Conservation (phyloP, 2,329 filamentous ascomycete species). For the Aspergillus neotritici region DNA sequence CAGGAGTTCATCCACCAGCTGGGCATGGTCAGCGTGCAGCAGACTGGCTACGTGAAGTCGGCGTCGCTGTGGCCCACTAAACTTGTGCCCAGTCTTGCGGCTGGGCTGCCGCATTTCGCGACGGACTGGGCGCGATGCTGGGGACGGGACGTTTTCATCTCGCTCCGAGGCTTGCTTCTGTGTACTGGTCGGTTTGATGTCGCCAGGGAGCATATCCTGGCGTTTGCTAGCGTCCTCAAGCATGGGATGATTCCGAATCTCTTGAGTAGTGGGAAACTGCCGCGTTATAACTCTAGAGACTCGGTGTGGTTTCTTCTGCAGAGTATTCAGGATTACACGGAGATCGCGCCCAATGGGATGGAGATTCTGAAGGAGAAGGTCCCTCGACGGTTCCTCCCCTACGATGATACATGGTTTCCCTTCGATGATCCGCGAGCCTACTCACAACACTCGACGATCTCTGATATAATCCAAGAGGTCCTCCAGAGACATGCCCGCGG, state of each 20-base stretch:
- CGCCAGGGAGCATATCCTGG: conserved; percentile 87
- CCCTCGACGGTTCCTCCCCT: conserved; percentile 81
- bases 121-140: conserved; percentile 93
- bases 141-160: conserved; percentile 97
- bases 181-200: conserved; percentile 83
- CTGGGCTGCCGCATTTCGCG: conserved; percentile 89
- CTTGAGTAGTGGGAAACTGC: conserved; percentile 74
- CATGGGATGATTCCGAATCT: conserved; percentile 98
- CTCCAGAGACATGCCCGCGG: conserved; percentile 86
- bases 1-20: conserved; percentile 86
- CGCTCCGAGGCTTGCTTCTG: conserved; percentile 82
- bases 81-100: conserved; percentile 78
- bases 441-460: conserved; percentile 72
- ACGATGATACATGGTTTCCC: conserved; percentile 92
- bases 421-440: conserved; percentile 78
- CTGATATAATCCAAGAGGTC: conserved; percentile 88
- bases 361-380: conserved; percentile 70
- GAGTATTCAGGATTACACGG: conserved; percentile 86
- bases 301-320: conserved; percentile 98
- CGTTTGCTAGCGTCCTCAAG: conserved; percentile 93
- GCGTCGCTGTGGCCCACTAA: conserved; percentile 85
- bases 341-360: conserved; percentile 71
- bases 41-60: conserved; percentile 82
- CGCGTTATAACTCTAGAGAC: conserved; percentile 91
- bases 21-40: conserved; percentile 85